Base-by-base conservation (phyloP, 1,284 basidiomycete species). In the Heterobasidion irregulare region DNA sequence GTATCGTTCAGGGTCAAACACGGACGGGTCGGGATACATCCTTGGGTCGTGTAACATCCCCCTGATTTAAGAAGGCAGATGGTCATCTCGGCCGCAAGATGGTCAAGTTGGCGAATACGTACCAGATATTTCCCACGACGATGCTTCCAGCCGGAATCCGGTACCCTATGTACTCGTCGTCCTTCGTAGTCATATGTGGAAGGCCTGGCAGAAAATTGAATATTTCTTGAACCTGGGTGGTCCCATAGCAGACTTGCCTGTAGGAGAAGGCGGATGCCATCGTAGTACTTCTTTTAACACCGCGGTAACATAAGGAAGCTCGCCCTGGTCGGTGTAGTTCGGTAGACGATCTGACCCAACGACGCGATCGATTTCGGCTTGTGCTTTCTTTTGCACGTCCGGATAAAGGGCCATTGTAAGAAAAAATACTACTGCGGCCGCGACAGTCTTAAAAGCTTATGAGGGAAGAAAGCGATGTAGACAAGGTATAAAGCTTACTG, bases 261-360 rank as follows among this genome's bases (percentile, higher is more conserved):
- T 57, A 10, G 70, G 70, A 1, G 64, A 60, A 3, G 65, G 64
- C 15, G 67, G 66, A 19, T 63, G 58, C 68, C 68, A 71, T n/a
- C 70, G 59, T 33, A 71, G 56, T 12, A 65, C 60, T 58, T 72
- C 71, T n/a, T 60, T 63, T 32, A 70, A 47, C 12, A 72, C 58
- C 9, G 70, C 70, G 5, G 67, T 62, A 16, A 71, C 56, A 55
- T 70, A 72, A 1, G 70, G 70, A 18, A 72, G 57, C 5, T 59
- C 60, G 1, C 55, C 15, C 16, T 64, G 59, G 50, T 71, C 67
- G 6, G 58, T 60, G 43, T 72, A 72, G 2, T 61, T 64, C 0
- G 75, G 75, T 7, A 75, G 61, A 35, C 68, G 59, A 16, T 64
- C 59, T 0, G 55, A 52, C 1, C 68, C 70, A 0, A 67, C 50